Evolutionary conservation across 768 basidiomycete species (phyloP).

Genomic region (Roridomyces roridus): DNA sequence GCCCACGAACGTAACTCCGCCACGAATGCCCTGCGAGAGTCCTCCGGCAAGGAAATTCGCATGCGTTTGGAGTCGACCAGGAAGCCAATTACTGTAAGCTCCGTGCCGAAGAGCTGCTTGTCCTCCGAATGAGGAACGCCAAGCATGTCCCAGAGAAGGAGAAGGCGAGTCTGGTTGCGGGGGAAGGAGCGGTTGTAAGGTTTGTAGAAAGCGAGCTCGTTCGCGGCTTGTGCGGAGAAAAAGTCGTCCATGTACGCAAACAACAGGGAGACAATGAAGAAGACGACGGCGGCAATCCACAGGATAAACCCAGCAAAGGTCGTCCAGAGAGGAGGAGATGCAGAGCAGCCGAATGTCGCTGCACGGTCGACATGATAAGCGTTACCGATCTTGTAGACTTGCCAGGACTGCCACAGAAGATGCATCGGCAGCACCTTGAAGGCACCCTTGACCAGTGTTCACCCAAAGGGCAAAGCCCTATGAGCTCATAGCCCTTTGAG

Average conservation of each 20-base stretch:
- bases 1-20: background rate
- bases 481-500: too few species aligned
- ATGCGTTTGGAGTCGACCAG: constrained; percentile 26
- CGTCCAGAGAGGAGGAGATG: background rate
- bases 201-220: background rate
- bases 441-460: constrained; percentile 26
- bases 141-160: constrained; percentile 23
- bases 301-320: constrained; percentile 2
- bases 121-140: constrained; percentile 9
- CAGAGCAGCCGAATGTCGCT: background rate
- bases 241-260: constrained; percentile 3
- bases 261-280: background rate
- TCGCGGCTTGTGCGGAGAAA: background rate
- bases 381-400: constrained; percentile 13
- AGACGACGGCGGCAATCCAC: constrained; percentile 3
- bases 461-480: too few species aligned
- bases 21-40: background rate
- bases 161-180: background rate
- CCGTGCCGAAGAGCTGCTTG: constrained; percentile 26
- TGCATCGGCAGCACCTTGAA: constrained; percentile 26
- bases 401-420: constrained; percentile 31
- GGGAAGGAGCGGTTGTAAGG: background rate
- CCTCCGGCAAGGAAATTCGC: background rate
- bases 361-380: background rate
- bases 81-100: constrained; percentile 34